Percentiles rank a stretch among this genome's conserved stretches.
These are phyloP conservation scores for Maudiozyma barnettii DNA, from an alignment of 805 yeast genomes.

Conservation along the genomic window DNA sequence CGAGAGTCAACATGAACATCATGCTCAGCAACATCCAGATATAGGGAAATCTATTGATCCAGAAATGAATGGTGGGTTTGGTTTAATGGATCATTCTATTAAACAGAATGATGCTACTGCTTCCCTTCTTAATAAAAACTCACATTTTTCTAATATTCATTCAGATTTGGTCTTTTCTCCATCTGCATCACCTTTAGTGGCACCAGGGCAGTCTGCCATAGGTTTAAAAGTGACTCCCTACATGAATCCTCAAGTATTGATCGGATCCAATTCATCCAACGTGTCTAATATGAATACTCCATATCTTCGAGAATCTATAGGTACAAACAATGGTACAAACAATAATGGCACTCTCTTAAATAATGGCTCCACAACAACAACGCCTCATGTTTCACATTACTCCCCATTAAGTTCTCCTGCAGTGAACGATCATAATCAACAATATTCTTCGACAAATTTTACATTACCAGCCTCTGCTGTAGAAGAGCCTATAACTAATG, in stretches of 20 bases:
- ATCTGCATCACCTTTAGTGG: slow-evolving; percentile 9
- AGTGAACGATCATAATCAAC: not conserved
- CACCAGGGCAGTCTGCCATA: slow-evolving; percentile 3
- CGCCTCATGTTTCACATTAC: slow-evolving; percentile 4
- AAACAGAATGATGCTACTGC: not conserved
- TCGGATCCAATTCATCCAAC: not conserved
- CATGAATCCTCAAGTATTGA: slow-evolving; percentile 7
- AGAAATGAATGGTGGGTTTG: not conserved
- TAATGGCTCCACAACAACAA: not conserved
- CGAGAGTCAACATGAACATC: too few relatives aligned
- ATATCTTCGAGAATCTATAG: not conserved
- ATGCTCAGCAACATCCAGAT: too few relatives aligned
- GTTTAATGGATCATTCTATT: not conserved
- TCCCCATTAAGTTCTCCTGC: slow-evolving; percentile 54
- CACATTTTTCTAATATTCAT: not conserved
- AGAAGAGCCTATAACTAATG: not conserved
- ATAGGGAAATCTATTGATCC: not conserved
- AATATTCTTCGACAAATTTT: slow-evolving; percentile 7
- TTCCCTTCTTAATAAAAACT: not conserved
- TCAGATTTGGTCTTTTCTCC: slow-evolving; percentile 8
- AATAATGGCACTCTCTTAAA: not conserved
- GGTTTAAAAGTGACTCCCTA: slow-evolving; percentile 9
- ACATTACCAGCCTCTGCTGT: slow-evolving; percentile 10
- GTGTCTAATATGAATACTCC: slow-evolving; percentile 4
- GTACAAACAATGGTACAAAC: not conserved